Evolutionary conservation across 805 yeast species (phyloP).

Genomic region (Scheffersomyces coipomensis): DNA sequence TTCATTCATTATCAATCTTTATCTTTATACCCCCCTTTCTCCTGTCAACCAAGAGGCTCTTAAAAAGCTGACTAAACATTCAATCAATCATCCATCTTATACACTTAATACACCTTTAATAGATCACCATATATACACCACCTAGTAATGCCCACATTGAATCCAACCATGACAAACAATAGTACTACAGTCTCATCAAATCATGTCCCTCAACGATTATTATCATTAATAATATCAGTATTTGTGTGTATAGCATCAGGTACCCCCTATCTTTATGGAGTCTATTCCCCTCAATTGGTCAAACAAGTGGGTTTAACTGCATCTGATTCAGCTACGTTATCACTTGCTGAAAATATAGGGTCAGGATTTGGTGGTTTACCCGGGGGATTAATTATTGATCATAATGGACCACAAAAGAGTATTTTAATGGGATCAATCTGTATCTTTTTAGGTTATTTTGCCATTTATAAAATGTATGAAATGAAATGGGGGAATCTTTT

Average conservation of each 20-base stretch:
- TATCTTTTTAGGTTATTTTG: slow-evolving; percentile 54
- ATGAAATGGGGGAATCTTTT: slow-evolving; percentile 36
- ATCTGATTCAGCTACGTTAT: slow-evolving; percentile 60
- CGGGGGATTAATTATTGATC: slow-evolving; percentile 69
- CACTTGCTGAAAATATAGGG: slow-evolving; percentile 63
- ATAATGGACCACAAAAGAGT: slow-evolving; percentile 53
- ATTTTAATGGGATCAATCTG: slow-evolving; percentile 53
- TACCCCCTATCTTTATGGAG: slow-evolving; percentile 71
- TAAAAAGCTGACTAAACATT: too few species aligned
- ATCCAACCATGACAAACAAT: not conserved
- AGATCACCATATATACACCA: too few species aligned
- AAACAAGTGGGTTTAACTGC: slow-evolving; percentile 55
- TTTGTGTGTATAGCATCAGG: slow-evolving; percentile 69
- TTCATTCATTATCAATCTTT: too few species aligned
- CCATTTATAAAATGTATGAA: slow-evolving; percentile 48
- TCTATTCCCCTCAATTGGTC: slow-evolving; percentile 73
- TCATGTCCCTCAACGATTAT: slow-evolving; percentile 15
- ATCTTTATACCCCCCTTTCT: too few species aligned
- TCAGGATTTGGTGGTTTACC: slow-evolving; percentile 67
- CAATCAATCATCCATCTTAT: too few species aligned
- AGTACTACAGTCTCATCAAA: slow-evolving; percentile 2
- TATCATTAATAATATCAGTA: slow-evolving; percentile 29
- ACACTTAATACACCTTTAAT: too few species aligned
- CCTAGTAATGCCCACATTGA: not conserved
- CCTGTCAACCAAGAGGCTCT: too few species aligned